A percentile compares a stretch with the other conserved stretches of the same genome.
These are phyloP conservation scores for Inga laurina DNA, from an alignment of 306 rosid species.

Conservation along the genomic window DNA sequence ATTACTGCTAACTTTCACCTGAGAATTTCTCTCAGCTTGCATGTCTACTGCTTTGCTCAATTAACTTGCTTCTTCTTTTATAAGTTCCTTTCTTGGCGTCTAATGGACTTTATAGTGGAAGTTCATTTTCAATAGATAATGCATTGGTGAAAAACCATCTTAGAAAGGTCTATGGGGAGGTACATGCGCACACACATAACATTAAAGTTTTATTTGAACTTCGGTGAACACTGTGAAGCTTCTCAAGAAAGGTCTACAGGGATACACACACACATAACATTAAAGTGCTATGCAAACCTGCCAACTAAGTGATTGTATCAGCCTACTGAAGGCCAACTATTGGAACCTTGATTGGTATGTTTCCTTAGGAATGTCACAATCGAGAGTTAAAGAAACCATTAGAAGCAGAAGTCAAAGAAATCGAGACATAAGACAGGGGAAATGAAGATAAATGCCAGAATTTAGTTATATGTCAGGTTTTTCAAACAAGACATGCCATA, in stretches of 20 bases:
- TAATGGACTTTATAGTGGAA: background rate
- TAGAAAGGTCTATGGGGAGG: background rate
- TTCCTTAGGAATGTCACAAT: background rate
- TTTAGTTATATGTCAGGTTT: background rate
- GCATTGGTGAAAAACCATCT: background rate
- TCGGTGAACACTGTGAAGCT: background rate
- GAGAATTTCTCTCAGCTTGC: background rate
- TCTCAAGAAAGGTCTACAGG: background rate
- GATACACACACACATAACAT: background rate
- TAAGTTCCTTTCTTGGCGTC: background rate
- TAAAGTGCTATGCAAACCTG: background rate
- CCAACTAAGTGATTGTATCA: background rate
- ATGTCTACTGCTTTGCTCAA: background rate
- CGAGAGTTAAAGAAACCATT: background rate
- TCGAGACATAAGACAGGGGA: background rate
- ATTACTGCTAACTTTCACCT: background rate
- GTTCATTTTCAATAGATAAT: background rate
- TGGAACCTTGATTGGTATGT: background rate
- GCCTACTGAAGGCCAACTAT: background rate
- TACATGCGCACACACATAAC: background rate
- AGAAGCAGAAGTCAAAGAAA: background rate
- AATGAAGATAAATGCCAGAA: background rate
- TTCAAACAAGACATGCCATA: background rate
- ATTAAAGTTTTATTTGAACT: background rate
- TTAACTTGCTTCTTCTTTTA: background rate